Base-by-base conservation (phyloP, 2,329 filamentous ascomycete species). In the Neopestalotiopsis sp. region DNA sequence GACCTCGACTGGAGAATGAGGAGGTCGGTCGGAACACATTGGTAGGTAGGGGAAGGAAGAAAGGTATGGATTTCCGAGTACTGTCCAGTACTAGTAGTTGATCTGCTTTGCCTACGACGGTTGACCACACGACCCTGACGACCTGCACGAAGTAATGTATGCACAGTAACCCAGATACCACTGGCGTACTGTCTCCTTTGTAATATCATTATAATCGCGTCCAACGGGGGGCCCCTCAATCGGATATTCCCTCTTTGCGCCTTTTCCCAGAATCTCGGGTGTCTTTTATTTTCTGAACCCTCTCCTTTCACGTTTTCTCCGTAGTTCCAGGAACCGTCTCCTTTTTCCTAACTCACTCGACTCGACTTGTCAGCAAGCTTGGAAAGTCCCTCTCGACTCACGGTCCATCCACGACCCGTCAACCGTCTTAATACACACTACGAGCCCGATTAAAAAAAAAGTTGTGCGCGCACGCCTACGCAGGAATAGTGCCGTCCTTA, bases 321-420 rank as follows among this genome's bases (percentile, higher is more conserved):
- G 42, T 57, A 24, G 20, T 40, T 24, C 34, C 30, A 58, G 52
- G 59, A n/a, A 52, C 52, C 65, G 28, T 14, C n/a, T 17, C 65
- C 65, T 56, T 60, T 60, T 67, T 64, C 40, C 28, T 64, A 45
- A 17, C 32, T 12, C 24, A 28, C 30, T 52, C 45, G 45, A 59
- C 20, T 66, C 32, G n/a, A 57, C 32, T 59, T 40, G 62, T 65
- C 62, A 65, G 62, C 30, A 28, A 59, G 20, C 40, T 42, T 42
- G n/a, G 45, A 34, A 64, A 6, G 14, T 13, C 20, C 20, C 65
- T 56, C 56, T 42, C 65, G 65, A 67, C 65, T 67, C 56, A 67
- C 65, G 65, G 65, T 42, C 65, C 65, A 56, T 52, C 65, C 56
- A 67, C 65, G 52, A 59, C 4, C 65, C 52, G 56, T 66, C 34